Base-by-base conservation (phyloP, 805 yeast species). In the Candida schatavii region DNA sequence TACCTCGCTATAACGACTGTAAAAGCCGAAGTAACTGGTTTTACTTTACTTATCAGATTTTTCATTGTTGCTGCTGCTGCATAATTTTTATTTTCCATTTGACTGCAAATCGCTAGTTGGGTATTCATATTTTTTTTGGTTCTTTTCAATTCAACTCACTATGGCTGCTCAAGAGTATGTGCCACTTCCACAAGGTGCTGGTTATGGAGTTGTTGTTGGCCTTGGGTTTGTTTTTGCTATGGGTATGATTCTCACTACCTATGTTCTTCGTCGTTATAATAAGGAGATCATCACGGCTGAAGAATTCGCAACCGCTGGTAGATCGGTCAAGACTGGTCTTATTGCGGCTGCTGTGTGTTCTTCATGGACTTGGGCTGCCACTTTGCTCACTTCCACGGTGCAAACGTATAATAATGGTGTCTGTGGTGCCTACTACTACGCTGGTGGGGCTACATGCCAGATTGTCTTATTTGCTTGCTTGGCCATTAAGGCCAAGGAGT, bases 241-340 rank as follows among this genome's bases (percentile, higher is more conserved):
- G 2, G 90, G 88, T 43, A 89, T 89, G 96, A 79, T 88, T 54
- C 56, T 75, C 34, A 82, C 85, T 41, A 88, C 96, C 0, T 74
- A 68, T 37, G 72, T 85, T 45, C 70, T 88, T 34, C 77, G 79
- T 50, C 72, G 96, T 36, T 90, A 89, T 62, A 90, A 88, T 57
- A 78, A 79, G 52, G 97, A 90, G 62, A 75, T 85, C 42, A 83
- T 88, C 63, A 88, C 96, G 5, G 89, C 97, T 3, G 97, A 90
- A 66, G 96, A 89, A 58, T 90, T 90, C 52, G 80, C 95, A 2
- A 89, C 97, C 4, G 96, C 97, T 27, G 96, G 96, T 49, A 77
- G 96, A 58, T 73, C 88, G 3, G 95, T 90, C 32, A 85, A 84
- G 52, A 81, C 91, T 0, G 93, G 93, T 37, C 70, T 90, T 50